Evolutionary conservation across 1,284 basidiomycete genomes (phyloP).

Genomic region (Cryptococcus sp.): DNA sequence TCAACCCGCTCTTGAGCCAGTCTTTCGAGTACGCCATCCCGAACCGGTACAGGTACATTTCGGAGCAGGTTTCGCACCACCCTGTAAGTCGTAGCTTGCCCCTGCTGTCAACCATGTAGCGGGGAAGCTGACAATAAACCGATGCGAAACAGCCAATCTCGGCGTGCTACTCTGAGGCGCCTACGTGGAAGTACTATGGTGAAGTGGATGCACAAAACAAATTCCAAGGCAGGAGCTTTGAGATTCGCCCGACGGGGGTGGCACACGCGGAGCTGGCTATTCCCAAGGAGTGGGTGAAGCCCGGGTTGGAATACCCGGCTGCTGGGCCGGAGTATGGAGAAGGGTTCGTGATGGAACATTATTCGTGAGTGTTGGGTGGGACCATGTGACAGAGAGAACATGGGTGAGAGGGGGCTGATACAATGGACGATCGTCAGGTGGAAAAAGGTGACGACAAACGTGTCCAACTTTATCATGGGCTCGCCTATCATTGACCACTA

Average conservation of each 20-base stretch:
- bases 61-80: constrained; percentile 94
- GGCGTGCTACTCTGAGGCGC: constrained; percentile 92
- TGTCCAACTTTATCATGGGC: constrained; percentile 92
- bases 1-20: constrained; percentile 70
- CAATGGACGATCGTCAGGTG: constrained; percentile 20
- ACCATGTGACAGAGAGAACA: neutral
- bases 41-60: constrained; percentile 86
- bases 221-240: constrained; percentile 94
- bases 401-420: neutral
- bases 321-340: constrained; percentile 42
- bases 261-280: constrained; percentile 84
- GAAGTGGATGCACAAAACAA: constrained; percentile 78
- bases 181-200: constrained; percentile 86
- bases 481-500: constrained; percentile 95
- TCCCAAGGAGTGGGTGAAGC: constrained; percentile 58
- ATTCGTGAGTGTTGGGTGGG: constrained; percentile 26
- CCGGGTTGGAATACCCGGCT: constrained; percentile 41
- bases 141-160: constrained; percentile 64
- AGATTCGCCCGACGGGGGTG: constrained; percentile 90
- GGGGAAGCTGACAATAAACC: neutral
- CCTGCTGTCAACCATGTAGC: neutral
- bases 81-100: constrained; percentile 51
- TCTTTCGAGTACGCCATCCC: constrained; percentile 94
- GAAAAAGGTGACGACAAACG: constrained; percentile 83
- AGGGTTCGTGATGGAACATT: constrained; percentile 46